phyloP scores from a whole-genome alignment of 2,329 filamentous ascomycete genomes.

The Zopfia rhizophila region DNA sequence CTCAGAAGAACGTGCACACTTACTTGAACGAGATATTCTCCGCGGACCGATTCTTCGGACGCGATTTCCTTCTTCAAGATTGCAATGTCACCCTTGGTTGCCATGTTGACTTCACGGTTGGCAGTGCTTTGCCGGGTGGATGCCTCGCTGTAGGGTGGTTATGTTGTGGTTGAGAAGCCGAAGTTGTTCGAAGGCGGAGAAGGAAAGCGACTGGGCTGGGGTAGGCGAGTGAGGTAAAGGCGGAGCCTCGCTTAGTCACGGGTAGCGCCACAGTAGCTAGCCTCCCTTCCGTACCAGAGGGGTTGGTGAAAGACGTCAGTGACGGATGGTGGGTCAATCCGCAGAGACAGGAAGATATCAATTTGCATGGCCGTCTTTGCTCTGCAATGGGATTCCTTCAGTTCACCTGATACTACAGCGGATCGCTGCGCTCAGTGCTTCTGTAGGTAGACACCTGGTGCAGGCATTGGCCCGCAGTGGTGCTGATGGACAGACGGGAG shows the following conservation, averaged over 20 bases:
- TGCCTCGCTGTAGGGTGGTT: conserved; percentile 15
- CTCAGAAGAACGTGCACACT: neutral
- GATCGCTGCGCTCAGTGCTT: too few species aligned
- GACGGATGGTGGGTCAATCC: too few species aligned
- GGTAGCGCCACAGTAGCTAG: neutral
- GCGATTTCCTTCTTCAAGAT: conserved; percentile 36
- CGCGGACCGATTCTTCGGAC: conserved; percentile 30
- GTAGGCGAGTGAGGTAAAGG: conserved; percentile 8
- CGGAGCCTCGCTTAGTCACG: neutral
- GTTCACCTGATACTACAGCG: too few species aligned
- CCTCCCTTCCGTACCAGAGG: too few species aligned
- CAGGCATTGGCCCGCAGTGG: too few species aligned
- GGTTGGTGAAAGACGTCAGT: too few species aligned
- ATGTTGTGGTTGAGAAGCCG: conserved; percentile 19
- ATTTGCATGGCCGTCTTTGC: too few species aligned
- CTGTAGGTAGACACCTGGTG: too few species aligned
- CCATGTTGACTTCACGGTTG: conserved; percentile 30
- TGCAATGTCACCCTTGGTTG: conserved; percentile 39
- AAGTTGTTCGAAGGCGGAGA: conserved; percentile 4
- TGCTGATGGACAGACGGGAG: too few species aligned
- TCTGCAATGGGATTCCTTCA: too few species aligned
- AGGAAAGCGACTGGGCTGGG: conserved; percentile 5
- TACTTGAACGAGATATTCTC: conserved; percentile 31
- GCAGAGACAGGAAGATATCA: too few species aligned
- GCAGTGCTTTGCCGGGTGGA: neutral